phyloP scores from a whole-genome alignment of 2,329 filamentous ascomycete genomes.

The Claviceps paspali region DNA sequence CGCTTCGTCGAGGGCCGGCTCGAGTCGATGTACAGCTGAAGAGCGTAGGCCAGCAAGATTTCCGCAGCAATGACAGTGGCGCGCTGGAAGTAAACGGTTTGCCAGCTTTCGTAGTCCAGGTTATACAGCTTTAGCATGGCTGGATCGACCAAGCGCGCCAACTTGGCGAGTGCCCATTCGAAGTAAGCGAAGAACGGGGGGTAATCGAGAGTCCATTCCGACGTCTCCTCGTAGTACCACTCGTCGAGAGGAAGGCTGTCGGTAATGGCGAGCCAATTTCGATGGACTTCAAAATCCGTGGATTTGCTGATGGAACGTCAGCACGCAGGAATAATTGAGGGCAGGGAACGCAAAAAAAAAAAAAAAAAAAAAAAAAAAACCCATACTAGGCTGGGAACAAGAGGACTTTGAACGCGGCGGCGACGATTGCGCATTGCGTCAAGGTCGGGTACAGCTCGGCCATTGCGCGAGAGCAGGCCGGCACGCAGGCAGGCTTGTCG shows the following conservation, averaged over 20 bases:
- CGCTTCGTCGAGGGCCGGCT: conserved; percentile 49
- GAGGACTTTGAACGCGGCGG: conserved; percentile 78
- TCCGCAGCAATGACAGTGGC: conserved; percentile 78
- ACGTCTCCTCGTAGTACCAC: conserved; percentile 96
- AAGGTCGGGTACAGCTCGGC: conserved; percentile 74
- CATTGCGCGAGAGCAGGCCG: conserved; percentile 45
- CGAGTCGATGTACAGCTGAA: conserved; percentile 67
- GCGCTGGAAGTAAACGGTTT: conserved; percentile 87
- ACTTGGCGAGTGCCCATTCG: conserved; percentile 80
- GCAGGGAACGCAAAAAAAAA: no score
- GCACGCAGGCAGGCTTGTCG: no score
- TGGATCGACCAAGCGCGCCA: conserved; percentile 61
- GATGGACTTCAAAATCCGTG: conserved; percentile 96
- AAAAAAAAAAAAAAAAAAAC: no score
- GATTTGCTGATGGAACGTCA: conserved; percentile 56
- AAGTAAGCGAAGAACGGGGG: conserved; percentile 97
- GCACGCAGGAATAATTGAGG: no score
- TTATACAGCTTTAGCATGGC: conserved; percentile 71
- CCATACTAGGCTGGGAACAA: conserved; percentile 89
- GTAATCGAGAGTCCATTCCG: conserved; percentile 99
- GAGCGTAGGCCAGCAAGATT: conserved; percentile 65
- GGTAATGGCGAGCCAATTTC: conserved; percentile 96
- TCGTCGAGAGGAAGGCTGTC: conserved; percentile 71
- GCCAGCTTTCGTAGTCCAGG: conserved; percentile 77
- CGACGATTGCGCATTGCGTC: conserved; percentile 71